phyloP scores from a whole-genome alignment of 2,329 filamentous ascomycete genomes.

The Fusarium sp. region DNA sequence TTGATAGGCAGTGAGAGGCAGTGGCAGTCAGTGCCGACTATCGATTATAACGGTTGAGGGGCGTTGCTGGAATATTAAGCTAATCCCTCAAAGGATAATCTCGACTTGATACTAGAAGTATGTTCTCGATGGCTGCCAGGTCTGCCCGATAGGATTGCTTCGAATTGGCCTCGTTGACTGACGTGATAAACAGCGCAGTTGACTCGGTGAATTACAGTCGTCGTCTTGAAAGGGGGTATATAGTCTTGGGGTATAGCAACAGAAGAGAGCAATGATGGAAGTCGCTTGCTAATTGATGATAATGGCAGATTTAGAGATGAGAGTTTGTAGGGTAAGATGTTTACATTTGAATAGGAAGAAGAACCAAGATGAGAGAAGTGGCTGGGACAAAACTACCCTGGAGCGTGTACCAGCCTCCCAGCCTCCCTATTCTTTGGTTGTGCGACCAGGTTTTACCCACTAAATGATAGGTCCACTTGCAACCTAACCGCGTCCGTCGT shows the following conservation, averaged over 20 bases:
- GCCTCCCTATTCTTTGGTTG: constrained; percentile 40
- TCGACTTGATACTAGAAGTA: constrained; percentile 30
- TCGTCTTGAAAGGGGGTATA: constrained; percentile 8
- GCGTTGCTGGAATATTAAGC: constrained; percentile 9
- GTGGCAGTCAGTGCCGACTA: constrained; percentile 20
- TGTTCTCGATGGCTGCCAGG: constrained; percentile 39
- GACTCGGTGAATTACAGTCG: constrained; percentile 13
- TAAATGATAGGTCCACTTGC: constrained; percentile 23
- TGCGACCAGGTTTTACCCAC: constrained; percentile 32
- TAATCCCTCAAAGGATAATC: constrained; percentile 14
- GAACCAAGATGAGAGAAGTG: constrained; percentile 40
- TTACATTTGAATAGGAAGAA: constrained; percentile 41
- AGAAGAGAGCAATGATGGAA: constrained; percentile 33
- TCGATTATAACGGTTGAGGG: not conserved
- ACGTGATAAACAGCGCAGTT: constrained; percentile 32
- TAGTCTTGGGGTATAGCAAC: constrained; percentile 19
- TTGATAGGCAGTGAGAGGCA: constrained; percentile 21
- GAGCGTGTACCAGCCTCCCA: constrained; percentile 42
- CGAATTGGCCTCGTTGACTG: constrained; percentile 28
- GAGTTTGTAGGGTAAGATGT: constrained; percentile 40
- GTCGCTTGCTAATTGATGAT: constrained; percentile 40
- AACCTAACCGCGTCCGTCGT: constrained; percentile 36
- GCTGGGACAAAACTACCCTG: constrained; percentile 46
- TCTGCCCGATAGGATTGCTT: constrained; percentile 26
- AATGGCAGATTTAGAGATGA: constrained; percentile 43